phyloP scores from a whole-genome alignment of 1,139 yeast genomes.

The Kurtzmaniella quercitrusa region DNA sequence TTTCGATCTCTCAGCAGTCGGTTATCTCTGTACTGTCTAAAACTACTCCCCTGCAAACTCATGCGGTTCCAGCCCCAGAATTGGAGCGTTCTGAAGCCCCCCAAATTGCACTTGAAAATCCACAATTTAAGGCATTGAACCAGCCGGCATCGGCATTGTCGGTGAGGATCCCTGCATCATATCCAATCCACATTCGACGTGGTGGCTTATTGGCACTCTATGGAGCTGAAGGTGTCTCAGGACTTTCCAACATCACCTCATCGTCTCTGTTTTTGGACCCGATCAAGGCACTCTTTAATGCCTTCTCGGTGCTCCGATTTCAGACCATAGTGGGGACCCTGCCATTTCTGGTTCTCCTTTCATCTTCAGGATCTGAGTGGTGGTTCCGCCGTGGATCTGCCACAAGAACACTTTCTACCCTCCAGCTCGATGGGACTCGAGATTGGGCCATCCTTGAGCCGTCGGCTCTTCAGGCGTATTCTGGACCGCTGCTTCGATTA shows the following conservation, averaged over 20 bases:
- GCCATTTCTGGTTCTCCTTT: constrained; percentile 41
- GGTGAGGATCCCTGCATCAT: constrained; percentile 51
- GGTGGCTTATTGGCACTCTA: constrained; percentile 48
- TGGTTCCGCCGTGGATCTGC: constrained; percentile 10
- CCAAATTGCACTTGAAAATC: constrained; percentile 16
- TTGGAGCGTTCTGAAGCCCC: constrained; percentile 2
- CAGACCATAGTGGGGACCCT: constrained; percentile 46
- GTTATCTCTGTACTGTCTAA: neutral
- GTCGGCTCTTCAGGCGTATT: constrained; percentile 44
- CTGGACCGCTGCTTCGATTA: constrained; percentile 47
- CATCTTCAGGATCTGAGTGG: constrained; percentile 20
- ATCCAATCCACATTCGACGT: constrained; percentile 45
- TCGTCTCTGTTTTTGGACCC: constrained; percentile 31
- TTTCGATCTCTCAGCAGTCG: neutral
- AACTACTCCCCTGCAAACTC: neutral
- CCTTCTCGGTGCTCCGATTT: constrained; percentile 38
- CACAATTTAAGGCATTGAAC: constrained; percentile 38
- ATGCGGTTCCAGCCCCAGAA: neutral
- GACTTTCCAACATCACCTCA: constrained; percentile 22
- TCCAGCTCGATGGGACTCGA: constrained; percentile 50
- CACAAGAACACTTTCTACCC: constrained; percentile 35
- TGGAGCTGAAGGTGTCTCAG: constrained; percentile 22
- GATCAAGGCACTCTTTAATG: constrained; percentile 35
- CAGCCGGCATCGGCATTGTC: constrained; percentile 41
- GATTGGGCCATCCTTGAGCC: constrained; percentile 60